Percentiles rank a stretch among this genome's conserved stretches.
These are phyloP conservation scores for Podaxis sp. DNA, from an alignment of 768 basidiomycete species.

Conservation along the genomic window DNA sequence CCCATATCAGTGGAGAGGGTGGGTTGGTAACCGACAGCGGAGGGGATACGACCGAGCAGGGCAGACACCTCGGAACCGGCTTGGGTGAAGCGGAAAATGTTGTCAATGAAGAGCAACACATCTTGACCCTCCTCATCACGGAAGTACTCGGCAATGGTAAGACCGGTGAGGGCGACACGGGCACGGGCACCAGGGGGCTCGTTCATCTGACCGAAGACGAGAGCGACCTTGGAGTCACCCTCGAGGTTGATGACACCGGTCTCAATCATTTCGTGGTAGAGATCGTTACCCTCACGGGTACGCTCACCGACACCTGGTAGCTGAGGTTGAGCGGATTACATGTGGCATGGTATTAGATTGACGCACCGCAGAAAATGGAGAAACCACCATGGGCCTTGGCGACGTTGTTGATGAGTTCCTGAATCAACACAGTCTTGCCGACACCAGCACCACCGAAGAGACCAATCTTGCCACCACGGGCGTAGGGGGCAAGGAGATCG, in stretches of 20 bases:
- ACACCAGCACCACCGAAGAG: slow-evolving; percentile 99
- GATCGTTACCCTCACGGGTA: slow-evolving; percentile 99
- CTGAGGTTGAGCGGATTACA: slow-evolving; percentile 7
- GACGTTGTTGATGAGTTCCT: slow-evolving; percentile 99
- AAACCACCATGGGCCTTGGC: slow-evolving; percentile 99
- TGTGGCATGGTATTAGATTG: not conserved
- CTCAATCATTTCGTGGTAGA: slow-evolving; percentile 99
- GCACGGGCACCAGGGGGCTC: slow-evolving; percentile 99
- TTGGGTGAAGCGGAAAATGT: slow-evolving; percentile 99
- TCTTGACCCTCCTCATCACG: slow-evolving; percentile 99
- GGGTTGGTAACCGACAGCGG: slow-evolving; percentile 99
- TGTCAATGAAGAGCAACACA: slow-evolving; percentile 99
- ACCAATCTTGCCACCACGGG: slow-evolving; percentile 99
- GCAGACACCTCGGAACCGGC: slow-evolving; percentile 99
- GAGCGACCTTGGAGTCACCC: slow-evolving; percentile 99
- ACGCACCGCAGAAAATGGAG: slow-evolving; percentile 96
- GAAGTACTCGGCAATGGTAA: slow-evolving; percentile 99
- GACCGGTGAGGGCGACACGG: slow-evolving; percentile 98
- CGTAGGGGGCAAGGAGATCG: slow-evolving; percentile 98
- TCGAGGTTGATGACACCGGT: slow-evolving; percentile 99
- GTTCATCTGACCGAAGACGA: slow-evolving; percentile 99
- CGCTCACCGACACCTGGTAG: slow-evolving; percentile 94
- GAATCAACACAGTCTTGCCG: slow-evolving; percentile 99
- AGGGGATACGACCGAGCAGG: slow-evolving; percentile 99
- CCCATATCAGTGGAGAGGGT: slow-evolving; percentile 99